Conservation (phyloP, 371 early-diverging fungal genomes). For the Mucor mucedo region DNA sequence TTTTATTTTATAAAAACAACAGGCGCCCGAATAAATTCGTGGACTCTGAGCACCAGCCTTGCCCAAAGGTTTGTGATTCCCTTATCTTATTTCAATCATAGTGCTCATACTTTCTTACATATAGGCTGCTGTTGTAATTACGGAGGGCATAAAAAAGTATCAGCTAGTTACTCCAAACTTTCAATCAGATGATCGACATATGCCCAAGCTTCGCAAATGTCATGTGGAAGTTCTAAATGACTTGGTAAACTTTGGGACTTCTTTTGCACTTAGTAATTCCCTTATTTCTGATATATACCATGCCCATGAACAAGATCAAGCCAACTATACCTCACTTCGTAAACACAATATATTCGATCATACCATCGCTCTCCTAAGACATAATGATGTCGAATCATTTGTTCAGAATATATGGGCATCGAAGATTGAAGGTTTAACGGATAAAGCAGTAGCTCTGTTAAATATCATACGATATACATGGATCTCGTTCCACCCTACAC, state of each 20-base stretch:
- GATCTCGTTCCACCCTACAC: too few relatives aligned
- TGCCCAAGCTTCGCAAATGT: not conserved
- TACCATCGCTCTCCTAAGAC: too few relatives aligned
- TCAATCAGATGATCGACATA: not conserved
- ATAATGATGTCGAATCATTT: too few relatives aligned
- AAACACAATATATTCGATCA: slow-evolving; percentile 17
- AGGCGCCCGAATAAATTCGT: not conserved
- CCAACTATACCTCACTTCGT: not conserved
- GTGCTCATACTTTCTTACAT: not conserved
- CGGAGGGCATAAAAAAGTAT: not conserved
- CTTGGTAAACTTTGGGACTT: not conserved
- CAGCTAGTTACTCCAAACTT: not conserved
- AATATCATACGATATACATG: too few relatives aligned
- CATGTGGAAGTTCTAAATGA: not conserved
- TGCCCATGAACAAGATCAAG: too few relatives aligned
- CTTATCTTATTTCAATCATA: not conserved
- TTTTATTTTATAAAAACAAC: not conserved
- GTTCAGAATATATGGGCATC: too few relatives aligned
- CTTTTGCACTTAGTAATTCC: not conserved
- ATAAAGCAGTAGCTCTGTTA: too few relatives aligned
- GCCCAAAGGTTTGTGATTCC: not conserved
- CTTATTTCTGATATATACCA: not conserved
- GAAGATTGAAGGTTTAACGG: too few relatives aligned
- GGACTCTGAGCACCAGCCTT: not conserved
- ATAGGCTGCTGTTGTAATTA: not conserved